A percentile compares a stretch with the other conserved stretches of the same genome.
phyloP scores from a whole-genome alignment of 2,329 filamentous ascomycete species.

The Cadophora luteo-olivacea region DNA sequence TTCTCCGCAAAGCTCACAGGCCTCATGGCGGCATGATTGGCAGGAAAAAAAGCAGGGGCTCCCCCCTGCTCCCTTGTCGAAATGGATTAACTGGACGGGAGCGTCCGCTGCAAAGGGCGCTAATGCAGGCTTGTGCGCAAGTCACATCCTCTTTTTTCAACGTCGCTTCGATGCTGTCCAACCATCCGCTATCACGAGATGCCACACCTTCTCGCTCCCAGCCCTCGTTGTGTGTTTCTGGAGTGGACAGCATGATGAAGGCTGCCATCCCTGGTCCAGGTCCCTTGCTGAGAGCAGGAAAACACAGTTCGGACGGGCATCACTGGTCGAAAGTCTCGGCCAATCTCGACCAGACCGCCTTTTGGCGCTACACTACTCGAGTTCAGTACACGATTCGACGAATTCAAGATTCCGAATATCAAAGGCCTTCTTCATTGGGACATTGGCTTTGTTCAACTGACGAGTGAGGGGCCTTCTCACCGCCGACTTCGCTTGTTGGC shows the following conservation, averaged over 20 bases:
- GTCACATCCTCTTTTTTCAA: constrained; percentile 16
- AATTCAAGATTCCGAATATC: constrained; percentile 34
- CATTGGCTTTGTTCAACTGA: constrained; percentile 23
- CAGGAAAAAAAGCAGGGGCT: constrained; percentile 9
- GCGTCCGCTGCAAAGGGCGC: constrained; percentile 11
- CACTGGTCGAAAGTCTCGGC: constrained; percentile 33
- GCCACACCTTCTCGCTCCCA: constrained; percentile 18
- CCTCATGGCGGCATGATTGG: constrained; percentile 10
- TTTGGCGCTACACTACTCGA: constrained; percentile 36
- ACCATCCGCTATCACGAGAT: constrained; percentile 34
- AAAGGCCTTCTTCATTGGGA: constrained; percentile 23
- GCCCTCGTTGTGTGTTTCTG: constrained; percentile 9
- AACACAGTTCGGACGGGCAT: constrained; percentile 18
- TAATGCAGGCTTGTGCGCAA: constrained; percentile 18
- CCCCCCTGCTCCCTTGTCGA: constrained; percentile 11
- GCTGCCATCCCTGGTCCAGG: constrained; percentile 30
- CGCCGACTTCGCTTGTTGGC: constrained; percentile 25
- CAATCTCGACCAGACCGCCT: constrained; percentile 44
- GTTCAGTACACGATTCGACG: constrained; percentile 28
- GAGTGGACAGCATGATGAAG: constrained; percentile 20
- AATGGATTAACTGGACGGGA: constrained; percentile 19
- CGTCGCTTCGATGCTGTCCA: constrained; percentile 23
- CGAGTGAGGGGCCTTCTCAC: constrained; percentile 32
- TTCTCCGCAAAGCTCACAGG: constrained; percentile 13
- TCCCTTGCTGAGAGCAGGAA: not conserved